Evolutionary conservation across 2,329 filamentous ascomycete species (phyloP).

Genomic region (Sporothrix curviconia): DNA sequence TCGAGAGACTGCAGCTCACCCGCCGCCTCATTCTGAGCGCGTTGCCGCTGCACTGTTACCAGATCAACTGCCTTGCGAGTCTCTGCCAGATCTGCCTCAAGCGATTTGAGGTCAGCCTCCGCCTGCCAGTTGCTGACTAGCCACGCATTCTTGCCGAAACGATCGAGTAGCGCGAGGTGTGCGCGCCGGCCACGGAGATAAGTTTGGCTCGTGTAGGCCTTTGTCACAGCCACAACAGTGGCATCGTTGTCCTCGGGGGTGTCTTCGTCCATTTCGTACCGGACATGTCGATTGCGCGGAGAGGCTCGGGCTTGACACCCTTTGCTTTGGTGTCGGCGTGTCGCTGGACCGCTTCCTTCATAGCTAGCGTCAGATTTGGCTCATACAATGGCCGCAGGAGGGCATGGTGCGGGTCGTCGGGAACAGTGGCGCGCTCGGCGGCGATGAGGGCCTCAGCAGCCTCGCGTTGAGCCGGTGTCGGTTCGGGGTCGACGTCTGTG

Average conservation of each 20-base stretch:
- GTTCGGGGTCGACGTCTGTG: conserved; percentile 73
- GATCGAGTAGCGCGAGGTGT: conserved; percentile 67
- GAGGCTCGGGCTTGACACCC: conserved; percentile 21
- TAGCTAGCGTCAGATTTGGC: conserved; percentile 56
- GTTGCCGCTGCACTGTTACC: conserved; percentile 63
- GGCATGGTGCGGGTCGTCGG: conserved; percentile 45
- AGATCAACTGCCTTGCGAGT: conserved; percentile 64
- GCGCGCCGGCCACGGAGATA: conserved; percentile 46
- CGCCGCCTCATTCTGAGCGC: conserved; percentile 61
- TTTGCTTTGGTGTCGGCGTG: neutral
- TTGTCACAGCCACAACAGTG: conserved; percentile 44
- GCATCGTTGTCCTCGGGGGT: neutral
- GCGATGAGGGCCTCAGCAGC: conserved; percentile 64
- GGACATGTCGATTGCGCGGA: conserved; percentile 65
- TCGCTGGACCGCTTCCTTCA: conserved; percentile 55
- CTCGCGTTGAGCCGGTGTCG: conserved; percentile 54
- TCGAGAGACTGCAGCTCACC: conserved; percentile 66
- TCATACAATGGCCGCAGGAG: conserved; percentile 48
- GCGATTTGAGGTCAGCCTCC: conserved; percentile 60
- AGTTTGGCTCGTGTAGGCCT: conserved; percentile 42
- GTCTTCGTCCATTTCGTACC: conserved; percentile 72
- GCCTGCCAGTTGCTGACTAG: conserved; percentile 75
- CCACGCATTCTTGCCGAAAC: conserved; percentile 85
- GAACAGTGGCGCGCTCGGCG: conserved; percentile 49
- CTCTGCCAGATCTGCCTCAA: conserved; percentile 70